A percentile compares a stretch with the other conserved stretches of the same genome.
Conservation (phyloP, 1,284 basidiomycete genomes). For the Cryptococcus maquisensis region DNA sequence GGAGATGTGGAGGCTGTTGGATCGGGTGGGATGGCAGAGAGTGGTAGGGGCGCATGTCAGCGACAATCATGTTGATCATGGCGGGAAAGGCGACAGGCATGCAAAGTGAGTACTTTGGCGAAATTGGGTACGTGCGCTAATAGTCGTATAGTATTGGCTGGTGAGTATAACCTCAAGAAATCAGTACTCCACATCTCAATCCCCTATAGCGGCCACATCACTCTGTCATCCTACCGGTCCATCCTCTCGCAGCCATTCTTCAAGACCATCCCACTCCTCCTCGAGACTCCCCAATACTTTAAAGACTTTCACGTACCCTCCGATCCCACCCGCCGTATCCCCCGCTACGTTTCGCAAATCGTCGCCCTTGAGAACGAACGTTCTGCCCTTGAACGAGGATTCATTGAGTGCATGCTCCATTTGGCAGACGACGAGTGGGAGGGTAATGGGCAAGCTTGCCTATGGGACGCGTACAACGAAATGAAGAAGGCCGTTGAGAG, state of each 20-base stretch:
- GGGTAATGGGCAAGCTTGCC: background rate
- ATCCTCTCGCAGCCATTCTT: constrained; percentile 17
- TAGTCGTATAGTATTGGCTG: constrained; percentile 6
- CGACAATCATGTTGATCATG: constrained; percentile 12
- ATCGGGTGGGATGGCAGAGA: constrained; percentile 8
- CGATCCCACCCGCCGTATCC: background rate
- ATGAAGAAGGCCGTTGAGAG: constrained; percentile 9
- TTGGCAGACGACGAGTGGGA: constrained; percentile 5
- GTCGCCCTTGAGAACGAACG: constrained; percentile 1
- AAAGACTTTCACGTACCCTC: constrained; percentile 1
- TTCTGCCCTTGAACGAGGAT: constrained; percentile 2
- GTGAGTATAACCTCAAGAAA: constrained; percentile 5
- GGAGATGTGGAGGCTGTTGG: constrained; percentile 9
- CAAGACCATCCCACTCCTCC: constrained; percentile 11
- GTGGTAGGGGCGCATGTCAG: constrained; percentile 20
- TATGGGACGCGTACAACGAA: constrained; percentile 5
- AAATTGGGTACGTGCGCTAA: background rate
- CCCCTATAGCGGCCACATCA: constrained; percentile 15
- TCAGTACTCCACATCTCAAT: background rate
- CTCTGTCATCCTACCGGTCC: constrained; percentile 11
- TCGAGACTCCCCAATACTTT: constrained; percentile 20
- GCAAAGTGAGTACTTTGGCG: constrained; percentile 14
- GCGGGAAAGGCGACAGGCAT: constrained; percentile 16
- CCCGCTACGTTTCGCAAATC: background rate
- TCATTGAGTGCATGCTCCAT: constrained; percentile 6